Base-by-base conservation (phyloP, 257 asterid species). In the Parsonsia alboflavescens region DNA sequence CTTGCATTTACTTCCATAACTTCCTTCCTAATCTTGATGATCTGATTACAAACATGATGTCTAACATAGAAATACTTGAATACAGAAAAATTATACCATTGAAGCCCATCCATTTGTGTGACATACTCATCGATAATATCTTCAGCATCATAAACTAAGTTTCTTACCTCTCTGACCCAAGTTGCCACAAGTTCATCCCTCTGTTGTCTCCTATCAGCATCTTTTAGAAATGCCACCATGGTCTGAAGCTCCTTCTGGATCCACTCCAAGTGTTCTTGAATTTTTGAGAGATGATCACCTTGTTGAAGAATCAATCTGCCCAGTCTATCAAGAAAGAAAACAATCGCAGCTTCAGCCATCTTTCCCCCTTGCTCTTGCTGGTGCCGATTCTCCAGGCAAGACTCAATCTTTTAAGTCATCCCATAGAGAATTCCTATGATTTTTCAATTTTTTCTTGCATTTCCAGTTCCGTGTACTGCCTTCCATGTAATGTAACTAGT, bases 251-350 rank as follows among this genome's bases (percentile, higher is more conserved):
- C 72, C 52, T 64, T 74, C 53, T 74, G 62, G 65, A 74, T 74
- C 78, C 78, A 74, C 45, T 54, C 78, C 39, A 74, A 50, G 54
- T 74, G 72, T 48, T 74, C 78, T 63, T 74, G 78, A 22, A 74
- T 39, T 33, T 59, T 67, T 0, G 65, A 74, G 16, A 74, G 53
- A 50, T n/a, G 78, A 52, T 64, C 50, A 7, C 49, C 42, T 36
- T 64, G 72, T 48, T 74, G 53, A 41, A 74, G 65, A 1, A 65
- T 64, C 41, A 63, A 50, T 0, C 68, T 21, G 41, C 72, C 52
- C 50, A 74, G 17, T n/a, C 53, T 74, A 8, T 28, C 33, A 22
- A 74, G 78, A 33, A 63, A 74, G 53, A 74, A 74, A 48, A 74
- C 44, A 30, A 74, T 63, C 5, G 64, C 65, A 48, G 78, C 78